Base-by-base conservation (phyloP, 2,329 filamentous ascomycete genomes). In the Macroventuria anomochaeta region DNA sequence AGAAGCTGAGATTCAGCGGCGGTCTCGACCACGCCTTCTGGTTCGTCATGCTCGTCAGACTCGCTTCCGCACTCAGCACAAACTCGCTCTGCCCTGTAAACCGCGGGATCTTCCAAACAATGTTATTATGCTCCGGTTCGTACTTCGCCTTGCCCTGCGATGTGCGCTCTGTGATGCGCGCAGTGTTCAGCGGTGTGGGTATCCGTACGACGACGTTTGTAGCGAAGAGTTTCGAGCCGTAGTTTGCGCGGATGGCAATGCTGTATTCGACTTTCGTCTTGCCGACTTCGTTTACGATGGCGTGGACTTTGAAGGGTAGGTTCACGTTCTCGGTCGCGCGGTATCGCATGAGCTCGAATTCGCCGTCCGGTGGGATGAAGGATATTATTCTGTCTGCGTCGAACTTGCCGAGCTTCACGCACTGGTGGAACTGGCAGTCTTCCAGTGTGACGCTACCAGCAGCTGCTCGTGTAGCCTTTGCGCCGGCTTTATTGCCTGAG, bases 321-420 rank as follows among this genome's bases (percentile, higher is more conserved):
- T 99, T 99, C 72, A 99, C 93, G 71, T 99, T 99, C 75, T 99
- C 95, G 20, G 93, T 97, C 10, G 95, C 93, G 46, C 96, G 91
- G 77, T 99, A 99, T 40, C 93, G 89, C 95, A 99, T 99, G 58
- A 99, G 84, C 79, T 99, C 95, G 75, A 99, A 99, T 72, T 97
- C 93, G 63, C 95, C 95, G 73, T 99, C 95, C 3, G 95, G 95
- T 2, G 95, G 95, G 31, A 99, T 88, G 75, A 99, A 97, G 55
- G 89, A 95, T 75, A 99, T 97, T 74, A 96, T 97, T 61, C 95
- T 85, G 77, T 99, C 95, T 25, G 89, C 89, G 76, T 97, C 95
- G 71, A 99, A 99, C 72, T 96, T 96, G 62, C 93, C 93, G 25
- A 99, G 83, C 79, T 97, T 96, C 57, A 99, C 95, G 75, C 95